phyloP scores from a whole-genome alignment of 805 yeast species.

The Candida anglica region DNA sequence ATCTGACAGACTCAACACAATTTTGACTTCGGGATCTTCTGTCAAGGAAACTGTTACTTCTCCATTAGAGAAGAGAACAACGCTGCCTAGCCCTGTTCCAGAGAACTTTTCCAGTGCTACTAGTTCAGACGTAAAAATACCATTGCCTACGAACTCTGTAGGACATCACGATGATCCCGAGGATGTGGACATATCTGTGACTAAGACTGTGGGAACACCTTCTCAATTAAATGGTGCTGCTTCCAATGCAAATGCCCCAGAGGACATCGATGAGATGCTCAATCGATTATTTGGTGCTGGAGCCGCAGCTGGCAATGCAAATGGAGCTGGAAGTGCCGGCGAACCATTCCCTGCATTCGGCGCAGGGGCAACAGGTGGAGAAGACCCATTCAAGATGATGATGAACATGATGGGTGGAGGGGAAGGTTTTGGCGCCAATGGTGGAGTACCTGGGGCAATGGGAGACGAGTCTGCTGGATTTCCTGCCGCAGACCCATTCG shows the following conservation, averaged over 20 bases:
- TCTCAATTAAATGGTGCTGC: no score
- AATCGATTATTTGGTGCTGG: conserved; percentile 24
- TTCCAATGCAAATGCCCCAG: conserved; percentile 1
- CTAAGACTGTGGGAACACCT: neutral
- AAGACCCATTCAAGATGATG: conserved; percentile 29
- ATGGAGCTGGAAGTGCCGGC: conserved; percentile 3
- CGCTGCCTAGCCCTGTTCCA: neutral
- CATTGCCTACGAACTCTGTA: conserved; percentile 1
- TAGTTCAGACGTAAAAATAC: conserved; percentile 2
- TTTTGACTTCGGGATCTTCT: conserved; percentile 36
- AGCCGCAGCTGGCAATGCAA: conserved; percentile 5
- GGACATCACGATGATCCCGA: conserved; percentile 33
- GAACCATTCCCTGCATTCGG: neutral
- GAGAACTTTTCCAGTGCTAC: conserved; percentile 1
- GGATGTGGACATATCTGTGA: conserved; percentile 27
- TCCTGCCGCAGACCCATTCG: conserved; percentile 9
- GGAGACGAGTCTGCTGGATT: conserved; percentile 6
- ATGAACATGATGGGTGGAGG: conserved; percentile 21
- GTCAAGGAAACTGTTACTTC: conserved; percentile 31
- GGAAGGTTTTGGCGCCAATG: conserved; percentile 6
- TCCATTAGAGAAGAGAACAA: conserved; percentile 23
- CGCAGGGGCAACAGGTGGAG: conserved; percentile 5
- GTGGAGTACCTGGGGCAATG: conserved; percentile 8
- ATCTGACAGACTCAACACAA: conserved; percentile 46
- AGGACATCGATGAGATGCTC: conserved; percentile 33